A percentile compares a stretch with the other conserved stretches of the same genome.
Conservation (phyloP, 805 yeast genomes). For the Metahyphopichia silvanorum region DNA sequence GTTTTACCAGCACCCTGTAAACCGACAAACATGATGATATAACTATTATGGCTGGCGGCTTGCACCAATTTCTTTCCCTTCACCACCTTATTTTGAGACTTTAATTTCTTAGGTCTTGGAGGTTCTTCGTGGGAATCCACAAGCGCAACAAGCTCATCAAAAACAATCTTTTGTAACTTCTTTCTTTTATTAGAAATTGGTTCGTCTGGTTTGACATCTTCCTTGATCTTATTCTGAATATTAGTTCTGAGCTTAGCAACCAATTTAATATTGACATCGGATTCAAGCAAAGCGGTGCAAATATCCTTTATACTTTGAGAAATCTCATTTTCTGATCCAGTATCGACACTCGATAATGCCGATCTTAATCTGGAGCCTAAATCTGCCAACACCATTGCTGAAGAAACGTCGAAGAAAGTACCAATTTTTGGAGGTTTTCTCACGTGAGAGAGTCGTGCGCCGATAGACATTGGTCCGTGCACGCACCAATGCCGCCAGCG, state of each 20-base stretch:
- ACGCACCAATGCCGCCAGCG: too few species aligned
- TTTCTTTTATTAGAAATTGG: slow-evolving; percentile 68
- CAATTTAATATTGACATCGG: slow-evolving; percentile 88
- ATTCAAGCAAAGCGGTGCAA: slow-evolving; percentile 83
- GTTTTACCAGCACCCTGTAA: slow-evolving; percentile 99
- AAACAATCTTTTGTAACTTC: slow-evolving; percentile 86
- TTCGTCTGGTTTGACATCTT: slow-evolving; percentile 48
- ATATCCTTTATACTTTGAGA: slow-evolving; percentile 73
- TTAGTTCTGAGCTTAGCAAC: slow-evolving; percentile 76
- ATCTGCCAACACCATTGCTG: slow-evolving; percentile 43
- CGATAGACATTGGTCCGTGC: too few species aligned
- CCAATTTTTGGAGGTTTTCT: too few species aligned
- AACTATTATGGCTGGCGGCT: slow-evolving; percentile 17
- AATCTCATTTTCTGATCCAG: slow-evolving; percentile 38
- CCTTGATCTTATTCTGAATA: slow-evolving; percentile 45
- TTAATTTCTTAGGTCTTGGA: slow-evolving; percentile 83
- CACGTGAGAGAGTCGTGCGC: too few species aligned
- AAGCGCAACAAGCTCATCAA: slow-evolving; percentile 83
- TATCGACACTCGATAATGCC: slow-evolving; percentile 40
- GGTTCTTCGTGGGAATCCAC: slow-evolving; percentile 68
- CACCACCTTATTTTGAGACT: slow-evolving; percentile 13
- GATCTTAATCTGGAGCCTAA: slow-evolving; percentile 40
- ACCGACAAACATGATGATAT: slow-evolving; percentile 96
- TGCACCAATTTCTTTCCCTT: slow-evolving; percentile 26
- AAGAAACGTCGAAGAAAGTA: background rate